phyloP scores from a whole-genome alignment of 2,329 filamentous ascomycete species.

The Phaeosphaeriaceae sp. region DNA sequence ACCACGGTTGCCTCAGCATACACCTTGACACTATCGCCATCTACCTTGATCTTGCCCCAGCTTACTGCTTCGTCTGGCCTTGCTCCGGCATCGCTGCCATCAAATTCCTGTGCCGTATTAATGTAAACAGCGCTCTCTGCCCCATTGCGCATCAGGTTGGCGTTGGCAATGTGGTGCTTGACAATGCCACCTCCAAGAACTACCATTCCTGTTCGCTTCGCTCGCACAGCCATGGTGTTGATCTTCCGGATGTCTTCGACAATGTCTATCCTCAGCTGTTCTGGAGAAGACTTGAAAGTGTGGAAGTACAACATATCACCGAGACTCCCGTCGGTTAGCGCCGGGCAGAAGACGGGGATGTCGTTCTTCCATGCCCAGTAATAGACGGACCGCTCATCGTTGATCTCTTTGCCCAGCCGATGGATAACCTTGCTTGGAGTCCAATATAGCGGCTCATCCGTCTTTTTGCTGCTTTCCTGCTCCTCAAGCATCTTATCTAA shows the following conservation, averaged over 20 bases:
- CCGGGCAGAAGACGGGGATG: slow-evolving; percentile 96
- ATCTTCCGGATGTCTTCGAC: slow-evolving; percentile 92
- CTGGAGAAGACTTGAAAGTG: slow-evolving; percentile 86
- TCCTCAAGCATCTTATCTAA: slow-evolving; percentile 93
- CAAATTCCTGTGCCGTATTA: slow-evolving; percentile 97
- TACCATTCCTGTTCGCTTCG: slow-evolving; percentile 91
- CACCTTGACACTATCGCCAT: slow-evolving; percentile 86
- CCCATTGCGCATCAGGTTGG: slow-evolving; percentile 95
- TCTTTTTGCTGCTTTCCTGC: slow-evolving; percentile 79
- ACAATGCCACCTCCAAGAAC: slow-evolving; percentile 93
- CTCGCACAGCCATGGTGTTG: slow-evolving; percentile 88
- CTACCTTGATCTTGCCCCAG: slow-evolving; percentile 97
- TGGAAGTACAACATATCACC: slow-evolving; percentile 99
- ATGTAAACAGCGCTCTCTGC: slow-evolving; percentile 97
- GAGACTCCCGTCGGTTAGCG: slow-evolving; percentile 90
- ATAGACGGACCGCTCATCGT: slow-evolving; percentile 87
- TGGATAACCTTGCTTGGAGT: slow-evolving; percentile 92
- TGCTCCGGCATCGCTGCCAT: slow-evolving; percentile 94
- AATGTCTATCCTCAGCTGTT: slow-evolving; percentile 84
- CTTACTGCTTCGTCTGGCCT: slow-evolving; percentile 95
- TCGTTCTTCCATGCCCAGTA: slow-evolving; percentile 98
- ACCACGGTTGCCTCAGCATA: slow-evolving; percentile 72
- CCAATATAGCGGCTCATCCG: slow-evolving; percentile 77
- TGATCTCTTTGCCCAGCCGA: slow-evolving; percentile 90
- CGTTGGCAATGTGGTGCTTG: slow-evolving; percentile 98